phyloP scores from a whole-genome alignment of 208 protist species.

The Leptomonas seymouri region DNA sequence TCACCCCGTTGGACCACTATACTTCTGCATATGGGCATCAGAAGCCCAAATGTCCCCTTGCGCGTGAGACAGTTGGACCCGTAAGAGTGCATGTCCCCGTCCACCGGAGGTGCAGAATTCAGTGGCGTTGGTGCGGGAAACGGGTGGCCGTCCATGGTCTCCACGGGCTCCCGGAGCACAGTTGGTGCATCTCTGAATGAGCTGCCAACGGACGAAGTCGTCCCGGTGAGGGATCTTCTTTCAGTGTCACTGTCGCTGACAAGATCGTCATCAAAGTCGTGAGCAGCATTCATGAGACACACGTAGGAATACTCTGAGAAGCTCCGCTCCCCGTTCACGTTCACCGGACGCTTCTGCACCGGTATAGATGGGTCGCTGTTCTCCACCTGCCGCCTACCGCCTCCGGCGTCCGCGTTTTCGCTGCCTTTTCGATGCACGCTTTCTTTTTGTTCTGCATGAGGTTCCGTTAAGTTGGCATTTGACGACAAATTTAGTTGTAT shows the following conservation, averaged over 20 bases:
- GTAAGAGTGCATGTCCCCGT: not conserved
- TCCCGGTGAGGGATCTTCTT: no score
- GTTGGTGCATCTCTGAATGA: no score
- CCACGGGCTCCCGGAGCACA: no score
- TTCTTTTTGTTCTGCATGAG: not conserved
- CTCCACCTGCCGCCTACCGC: not conserved
- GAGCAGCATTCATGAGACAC: not conserved
- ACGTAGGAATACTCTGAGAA: not conserved
- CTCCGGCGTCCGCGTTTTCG: not conserved
- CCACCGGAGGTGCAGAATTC: no score
- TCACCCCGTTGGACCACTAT: not conserved
- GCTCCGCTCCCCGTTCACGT: not conserved
- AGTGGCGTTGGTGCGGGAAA: no score
- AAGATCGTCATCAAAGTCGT: not conserved
- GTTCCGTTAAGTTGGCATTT: not conserved
- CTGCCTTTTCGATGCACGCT: not conserved
- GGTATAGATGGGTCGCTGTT: not conserved
- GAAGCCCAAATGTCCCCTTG: constrained; percentile 1
- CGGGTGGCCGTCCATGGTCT: no score
- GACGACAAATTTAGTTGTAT: not conserved
- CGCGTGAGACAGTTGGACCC: not conserved
- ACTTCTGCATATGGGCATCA: not conserved
- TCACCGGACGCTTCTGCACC: not conserved
- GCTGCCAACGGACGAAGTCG: no score
- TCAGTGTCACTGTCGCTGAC: not conserved